A percentile compares a stretch with the other conserved stretches of the same genome.
Conservation (phyloP, 2,329 filamentous ascomycete genomes). For the Apiospora rasikravindrae region DNA sequence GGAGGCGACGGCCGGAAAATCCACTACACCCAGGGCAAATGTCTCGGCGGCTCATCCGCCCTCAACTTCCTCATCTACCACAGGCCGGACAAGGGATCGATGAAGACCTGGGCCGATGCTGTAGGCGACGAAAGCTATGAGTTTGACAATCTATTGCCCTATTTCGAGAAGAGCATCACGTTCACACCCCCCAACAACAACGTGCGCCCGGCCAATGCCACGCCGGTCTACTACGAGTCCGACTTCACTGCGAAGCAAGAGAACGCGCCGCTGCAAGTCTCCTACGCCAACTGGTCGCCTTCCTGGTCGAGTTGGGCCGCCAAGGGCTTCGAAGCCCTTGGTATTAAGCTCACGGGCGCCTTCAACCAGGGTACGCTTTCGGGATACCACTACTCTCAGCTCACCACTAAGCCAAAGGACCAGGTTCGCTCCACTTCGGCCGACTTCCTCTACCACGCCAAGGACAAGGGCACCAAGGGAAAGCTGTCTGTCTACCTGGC, state of each 20-base stretch:
- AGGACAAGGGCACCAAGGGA: constrained; percentile 30
- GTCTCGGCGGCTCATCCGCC: constrained; percentile 37
- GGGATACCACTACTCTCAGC: constrained; percentile 41
- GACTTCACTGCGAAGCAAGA: constrained; percentile 36
- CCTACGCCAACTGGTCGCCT: constrained; percentile 46
- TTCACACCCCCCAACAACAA: constrained; percentile 32
- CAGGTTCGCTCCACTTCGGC: constrained; percentile 19
- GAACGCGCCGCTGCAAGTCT: constrained; percentile 46
- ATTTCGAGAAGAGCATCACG: constrained; percentile 33
- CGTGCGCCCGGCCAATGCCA: constrained; percentile 35
- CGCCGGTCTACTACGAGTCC: constrained; percentile 33
- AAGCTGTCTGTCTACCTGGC: constrained; percentile 29
- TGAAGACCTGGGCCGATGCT: constrained; percentile 33
- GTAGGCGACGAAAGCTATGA: constrained; percentile 33
- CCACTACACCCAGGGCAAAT: constrained; percentile 38
- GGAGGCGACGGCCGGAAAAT: constrained; percentile 22
- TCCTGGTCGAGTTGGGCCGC: constrained; percentile 46
- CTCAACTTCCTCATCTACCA: constrained; percentile 40
- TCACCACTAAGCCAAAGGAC: constrained; percentile 33
- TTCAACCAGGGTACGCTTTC: constrained; percentile 48
- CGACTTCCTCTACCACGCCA: constrained; percentile 17
- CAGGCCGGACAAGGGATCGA: constrained; percentile 31
- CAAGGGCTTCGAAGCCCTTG: constrained; percentile 45
- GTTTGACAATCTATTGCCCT: constrained; percentile 33
- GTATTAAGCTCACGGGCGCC: constrained; percentile 41